A percentile compares a stretch with the other conserved stretches of the same genome.
Conservation (phyloP, 345 rosid species). For the Populus nigra region DNA sequence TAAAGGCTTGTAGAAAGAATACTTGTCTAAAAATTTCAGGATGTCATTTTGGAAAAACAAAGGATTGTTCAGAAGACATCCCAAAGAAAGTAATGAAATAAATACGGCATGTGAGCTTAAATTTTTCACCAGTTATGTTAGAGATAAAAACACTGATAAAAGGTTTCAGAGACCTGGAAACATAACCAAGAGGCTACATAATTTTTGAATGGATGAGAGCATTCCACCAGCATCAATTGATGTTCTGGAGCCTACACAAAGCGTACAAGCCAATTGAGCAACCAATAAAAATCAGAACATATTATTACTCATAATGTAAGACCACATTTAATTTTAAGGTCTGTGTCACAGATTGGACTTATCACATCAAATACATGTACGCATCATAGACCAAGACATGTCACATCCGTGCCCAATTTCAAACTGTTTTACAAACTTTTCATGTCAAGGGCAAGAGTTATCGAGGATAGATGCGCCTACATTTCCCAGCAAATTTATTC, state of each 20-base stretch:
- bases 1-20: background rate
- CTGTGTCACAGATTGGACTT: background rate
- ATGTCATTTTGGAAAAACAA: background rate
- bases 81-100: background rate
- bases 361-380: background rate
- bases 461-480: too few relatives aligned
- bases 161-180: constrained; percentile 56
- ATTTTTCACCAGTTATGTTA: background rate
- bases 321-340: background rate
- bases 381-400: background rate
- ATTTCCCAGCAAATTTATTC: too few relatives aligned
- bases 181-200: constrained; percentile 77
- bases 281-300: constrained; percentile 7
- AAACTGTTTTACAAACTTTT: too few relatives aligned
- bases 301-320: background rate
- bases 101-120: background rate
- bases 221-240: constrained; percentile 49
- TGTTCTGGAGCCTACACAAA: constrained; percentile 42
- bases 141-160: background rate
- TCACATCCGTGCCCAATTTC: too few relatives aligned
- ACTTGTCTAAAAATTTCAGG: background rate
- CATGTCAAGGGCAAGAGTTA: too few relatives aligned
- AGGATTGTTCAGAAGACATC: too few relatives aligned
- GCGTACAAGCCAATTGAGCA: constrained; percentile 15
- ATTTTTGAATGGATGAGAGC: constrained; percentile 54